These are phyloP conservation scores for Poterioochromonas sp. DNA, from an alignment of 352 stramenopile species.

Conservation along the genomic window DNA sequence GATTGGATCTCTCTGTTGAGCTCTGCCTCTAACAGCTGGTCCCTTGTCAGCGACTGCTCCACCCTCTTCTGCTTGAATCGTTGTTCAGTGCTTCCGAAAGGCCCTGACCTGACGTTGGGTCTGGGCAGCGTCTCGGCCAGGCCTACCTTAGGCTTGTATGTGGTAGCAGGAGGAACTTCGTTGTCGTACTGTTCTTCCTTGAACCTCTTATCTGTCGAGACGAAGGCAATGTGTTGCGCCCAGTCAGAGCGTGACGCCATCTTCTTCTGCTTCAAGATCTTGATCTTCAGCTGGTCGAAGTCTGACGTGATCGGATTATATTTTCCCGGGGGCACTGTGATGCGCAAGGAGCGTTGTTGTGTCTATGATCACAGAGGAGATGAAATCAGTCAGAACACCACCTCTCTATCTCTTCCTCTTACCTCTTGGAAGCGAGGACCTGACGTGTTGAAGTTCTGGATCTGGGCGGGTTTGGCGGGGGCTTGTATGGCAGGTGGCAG, in stretches of 20 bases:
- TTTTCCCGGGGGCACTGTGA: background rate
- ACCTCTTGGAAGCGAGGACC: background rate
- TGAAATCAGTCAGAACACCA: background rate
- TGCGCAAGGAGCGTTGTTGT: background rate
- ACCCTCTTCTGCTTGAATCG: background rate
- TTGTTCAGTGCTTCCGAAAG: background rate
- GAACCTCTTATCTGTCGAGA: background rate
- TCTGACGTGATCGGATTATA: constrained; percentile 11
- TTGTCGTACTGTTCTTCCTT: background rate
- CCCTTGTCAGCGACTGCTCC: background rate
- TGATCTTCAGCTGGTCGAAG: background rate
- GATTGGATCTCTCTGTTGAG: constrained; percentile 3
- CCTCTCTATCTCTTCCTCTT: background rate
- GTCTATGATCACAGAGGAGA: background rate
- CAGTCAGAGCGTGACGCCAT: background rate
- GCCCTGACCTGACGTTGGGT: background rate
- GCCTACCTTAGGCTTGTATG: background rate
- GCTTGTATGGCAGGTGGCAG: background rate
- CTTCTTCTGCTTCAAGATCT: background rate
- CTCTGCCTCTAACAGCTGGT: background rate
- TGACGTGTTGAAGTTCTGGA: background rate
- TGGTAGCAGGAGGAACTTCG: background rate
- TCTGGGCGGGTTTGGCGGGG: background rate
- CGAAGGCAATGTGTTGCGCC: background rate
- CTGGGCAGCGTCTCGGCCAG: background rate